A percentile compares a stretch with the other conserved stretches of the same genome.
Conservation (phyloP, 208 protist genomes). For the Leishmania tropica region DNA sequence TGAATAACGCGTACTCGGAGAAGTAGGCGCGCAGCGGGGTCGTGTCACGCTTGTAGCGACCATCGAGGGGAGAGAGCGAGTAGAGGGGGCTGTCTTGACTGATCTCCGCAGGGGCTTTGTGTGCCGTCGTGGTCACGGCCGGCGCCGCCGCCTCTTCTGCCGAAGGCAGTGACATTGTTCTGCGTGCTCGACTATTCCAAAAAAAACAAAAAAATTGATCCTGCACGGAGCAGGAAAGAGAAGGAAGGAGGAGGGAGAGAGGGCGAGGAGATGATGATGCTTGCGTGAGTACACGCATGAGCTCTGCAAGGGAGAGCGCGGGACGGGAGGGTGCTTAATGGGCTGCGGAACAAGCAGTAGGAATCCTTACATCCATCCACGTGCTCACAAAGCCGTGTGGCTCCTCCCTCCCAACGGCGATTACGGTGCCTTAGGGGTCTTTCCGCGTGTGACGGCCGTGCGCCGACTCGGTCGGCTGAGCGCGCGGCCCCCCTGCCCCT, state of each 20-base stretch:
- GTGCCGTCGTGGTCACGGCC: slow-evolving; percentile 20
- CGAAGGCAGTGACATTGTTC: background rate
- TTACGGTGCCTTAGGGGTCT: no score
- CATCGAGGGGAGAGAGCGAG: slow-evolving; percentile 94
- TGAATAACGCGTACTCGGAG: slow-evolving; percentile 92
- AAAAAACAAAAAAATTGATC: background rate
- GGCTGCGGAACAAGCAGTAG: no score
- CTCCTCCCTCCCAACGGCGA: no score
- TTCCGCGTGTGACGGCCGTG: background rate
- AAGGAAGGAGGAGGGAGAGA: background rate
- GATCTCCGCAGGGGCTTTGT: slow-evolving; percentile 37
- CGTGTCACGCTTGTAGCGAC: slow-evolving; percentile 88
- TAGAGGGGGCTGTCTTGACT: slow-evolving; percentile 59
- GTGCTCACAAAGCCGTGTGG: no score
- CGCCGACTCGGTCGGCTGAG: no score
- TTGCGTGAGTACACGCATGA: background rate
- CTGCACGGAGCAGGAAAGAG: background rate
- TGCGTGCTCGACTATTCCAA: background rate
- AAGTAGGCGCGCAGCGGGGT: slow-evolving; percentile 84
- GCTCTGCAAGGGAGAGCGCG: background rate
- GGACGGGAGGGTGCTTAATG: background rate
- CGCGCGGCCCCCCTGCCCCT: no score
- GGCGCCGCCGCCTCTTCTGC: background rate
- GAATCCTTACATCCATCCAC: no score
- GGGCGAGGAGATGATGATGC: background rate